Base-by-base conservation (phyloP, 2,329 filamentous ascomycete genomes). In the Fusarium tjaetaba region DNA sequence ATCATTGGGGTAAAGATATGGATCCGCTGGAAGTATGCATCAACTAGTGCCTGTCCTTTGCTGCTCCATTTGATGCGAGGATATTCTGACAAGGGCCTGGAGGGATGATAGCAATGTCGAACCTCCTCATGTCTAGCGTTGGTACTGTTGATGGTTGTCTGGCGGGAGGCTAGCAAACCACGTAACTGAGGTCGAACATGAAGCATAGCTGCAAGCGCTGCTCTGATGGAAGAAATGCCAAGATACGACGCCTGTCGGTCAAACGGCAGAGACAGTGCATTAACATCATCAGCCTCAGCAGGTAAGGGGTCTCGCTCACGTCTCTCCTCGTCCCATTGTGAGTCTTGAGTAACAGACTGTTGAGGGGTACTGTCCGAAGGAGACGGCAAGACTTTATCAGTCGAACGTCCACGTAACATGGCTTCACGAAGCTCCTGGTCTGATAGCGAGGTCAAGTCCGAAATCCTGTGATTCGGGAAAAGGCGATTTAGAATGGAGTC, bases 271-370 rank as follows among this genome's bases (percentile, higher is more conserved):
- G 61, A 64, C 18, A 64, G n/a, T 8, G 55, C 61, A 30, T 64
- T 64, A 30, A 64, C 61, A 43, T 64, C 61, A 42, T 64, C 61
- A 42, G 61, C 61, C 16, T 64, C 61, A 24, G 61, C 28, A n/a
- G 61, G 61, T 9, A 61, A 26, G 9, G 43, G 56, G 28, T 61
- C 56, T 22, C 55, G 24, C 32, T 49, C 55, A 7, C 55, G 61
- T 61, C 56, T 30, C 13, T 49, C 56, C 7, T 64, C 61, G 26
- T 64, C 61, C 61, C 61, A 49, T 4, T 64, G 36, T 11, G 61
- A 64, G 20, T 38, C 43, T 22, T 43, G 61, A 13, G 43, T 49
- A 4, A 64, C 36, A 1, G 28, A 41, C 10, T 4, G 8, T 13
- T 61, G 45, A 15, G 55, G 42, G 13, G 36, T 49, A 11, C 41